Percentiles rank a stretch among this genome's conserved stretches.
These are phyloP conservation scores for Saposhnikovia divaricata DNA, from an alignment of 129 eudicot genomes.

Conservation along the genomic window DNA sequence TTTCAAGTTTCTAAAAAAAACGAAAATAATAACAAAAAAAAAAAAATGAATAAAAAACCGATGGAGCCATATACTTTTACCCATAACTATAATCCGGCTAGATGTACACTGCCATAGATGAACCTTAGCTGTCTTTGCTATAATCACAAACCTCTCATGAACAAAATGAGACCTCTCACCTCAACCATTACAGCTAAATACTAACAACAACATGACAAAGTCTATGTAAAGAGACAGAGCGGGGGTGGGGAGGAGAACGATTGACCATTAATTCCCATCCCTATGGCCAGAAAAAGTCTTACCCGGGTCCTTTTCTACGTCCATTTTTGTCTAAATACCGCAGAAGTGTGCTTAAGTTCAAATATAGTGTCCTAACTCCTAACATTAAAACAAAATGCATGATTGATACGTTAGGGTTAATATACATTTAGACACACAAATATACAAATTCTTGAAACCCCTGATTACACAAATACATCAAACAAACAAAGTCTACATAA, in stretches of 20 bases:
- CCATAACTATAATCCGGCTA: not conserved
- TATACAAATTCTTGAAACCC: no score
- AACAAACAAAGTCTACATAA: not conserved
- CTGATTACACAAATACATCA: no score
- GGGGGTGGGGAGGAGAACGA: not conserved
- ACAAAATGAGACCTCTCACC: conserved; percentile 3
- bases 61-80: not conserved
- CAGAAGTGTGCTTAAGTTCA: not conserved
- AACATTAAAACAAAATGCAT: not conserved
- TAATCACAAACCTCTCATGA: not conserved
- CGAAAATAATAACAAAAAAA: not conserved
- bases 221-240: not conserved
- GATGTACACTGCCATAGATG: not conserved
- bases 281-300: not conserved
- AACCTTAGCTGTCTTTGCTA: not conserved
- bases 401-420: no score
- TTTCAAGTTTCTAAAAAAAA: not conserved
- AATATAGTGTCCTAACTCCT: conserved; percentile 4
- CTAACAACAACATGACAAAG: not conserved
- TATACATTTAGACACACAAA: no score
- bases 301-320: not conserved
- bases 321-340: not conserved
- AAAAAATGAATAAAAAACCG: not conserved
- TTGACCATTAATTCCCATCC: conserved; percentile 1
- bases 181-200: not conserved